Conservation (phyloP, 148 eudicot genomes). For the Cornus suecica region DNA sequence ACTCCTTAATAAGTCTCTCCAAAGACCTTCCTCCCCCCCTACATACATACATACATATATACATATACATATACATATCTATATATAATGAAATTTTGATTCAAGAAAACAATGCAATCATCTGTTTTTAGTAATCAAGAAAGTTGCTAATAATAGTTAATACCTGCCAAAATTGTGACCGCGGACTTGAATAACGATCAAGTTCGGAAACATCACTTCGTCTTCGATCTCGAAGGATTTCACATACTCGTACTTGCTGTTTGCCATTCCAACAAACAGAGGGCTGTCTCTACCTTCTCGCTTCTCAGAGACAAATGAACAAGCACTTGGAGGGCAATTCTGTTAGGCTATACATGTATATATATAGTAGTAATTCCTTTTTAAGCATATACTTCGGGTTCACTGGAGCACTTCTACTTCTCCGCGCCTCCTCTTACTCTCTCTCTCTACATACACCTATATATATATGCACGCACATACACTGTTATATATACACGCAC, state of each 20-base stretch:
- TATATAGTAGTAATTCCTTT: too few species aligned
- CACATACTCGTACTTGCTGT: constrained; percentile 92
- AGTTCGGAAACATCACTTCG: constrained; percentile 57
- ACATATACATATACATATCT: neutral
- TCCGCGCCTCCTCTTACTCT: neutral
- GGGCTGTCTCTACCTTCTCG: neutral
- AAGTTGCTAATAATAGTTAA: neutral
- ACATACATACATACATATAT: too few species aligned
- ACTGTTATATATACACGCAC: too few species aligned
- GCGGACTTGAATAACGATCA: constrained; percentile 53
- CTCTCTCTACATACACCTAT: too few species aligned
- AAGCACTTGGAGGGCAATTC: neutral
- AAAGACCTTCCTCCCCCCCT: too few species aligned
- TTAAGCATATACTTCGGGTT: too few species aligned
- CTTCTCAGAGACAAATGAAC: neutral
- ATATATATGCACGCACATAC: too few species aligned
- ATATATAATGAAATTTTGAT: neutral
- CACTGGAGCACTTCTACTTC: neutral
- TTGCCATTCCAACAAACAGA: constrained; percentile 52
- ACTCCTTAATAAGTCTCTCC: too few species aligned
- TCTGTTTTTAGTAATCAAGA: neutral
- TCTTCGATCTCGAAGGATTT: constrained; percentile 66
- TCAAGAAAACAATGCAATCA: neutral
- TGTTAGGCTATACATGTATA: neutral
- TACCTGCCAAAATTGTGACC: constrained; percentile 65